Base-by-base conservation (phyloP, 179 eudicot genomes). In the Spinacia oleracea region DNA sequence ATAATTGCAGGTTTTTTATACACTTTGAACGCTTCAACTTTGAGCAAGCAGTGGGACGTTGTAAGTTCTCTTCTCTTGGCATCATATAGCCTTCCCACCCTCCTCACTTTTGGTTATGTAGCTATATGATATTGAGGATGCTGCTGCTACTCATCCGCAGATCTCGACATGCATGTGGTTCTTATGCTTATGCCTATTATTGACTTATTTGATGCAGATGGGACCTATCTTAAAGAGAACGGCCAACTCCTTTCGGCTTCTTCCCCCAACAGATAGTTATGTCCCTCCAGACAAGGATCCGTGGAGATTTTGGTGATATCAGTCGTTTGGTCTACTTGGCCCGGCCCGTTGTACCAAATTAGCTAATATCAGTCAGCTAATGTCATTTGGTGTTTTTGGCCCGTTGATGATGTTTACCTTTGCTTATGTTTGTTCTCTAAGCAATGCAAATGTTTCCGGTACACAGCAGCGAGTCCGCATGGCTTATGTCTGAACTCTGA, bases 261-360 rank as follows among this genome's bases (percentile, higher is more conserved):
- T 90, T 21, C 97, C 98, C 75, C 81, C 97, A 68, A 93, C 94
- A 3, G 91, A 86, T 70, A 80, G 83, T 62, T 94, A 94, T 79
- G 94, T 94, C 35, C 97, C 98, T 79, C 97, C 98, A 55, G 86
- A 64, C 89, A 94, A 94, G 87, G 98, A 94, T 79, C 97, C 98
- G 10, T 94, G 98, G 98, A 93, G 98, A 83, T 94, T 94, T 86
- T 94, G 98, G 98, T 94, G 97, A 94, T 72, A 29, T 71, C 60
- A 69, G 5, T 45, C 55, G 23, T 68, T 5, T 12, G 21, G 6
- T 69, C 1, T 48, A 11, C 21, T 11, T 21, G 72, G 48, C 70
- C 70, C 45, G n/a, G n/a, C n/a, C n/a, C n/a, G n/a, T n/a, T n/a
- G n/a, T n/a, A n/a, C n/a, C n/a, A n/a, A n/a, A n/a, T n/a, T n/a